phyloP scores from a whole-genome alignment of 768 basidiomycete genomes.

The Termitomyces sp. region DNA sequence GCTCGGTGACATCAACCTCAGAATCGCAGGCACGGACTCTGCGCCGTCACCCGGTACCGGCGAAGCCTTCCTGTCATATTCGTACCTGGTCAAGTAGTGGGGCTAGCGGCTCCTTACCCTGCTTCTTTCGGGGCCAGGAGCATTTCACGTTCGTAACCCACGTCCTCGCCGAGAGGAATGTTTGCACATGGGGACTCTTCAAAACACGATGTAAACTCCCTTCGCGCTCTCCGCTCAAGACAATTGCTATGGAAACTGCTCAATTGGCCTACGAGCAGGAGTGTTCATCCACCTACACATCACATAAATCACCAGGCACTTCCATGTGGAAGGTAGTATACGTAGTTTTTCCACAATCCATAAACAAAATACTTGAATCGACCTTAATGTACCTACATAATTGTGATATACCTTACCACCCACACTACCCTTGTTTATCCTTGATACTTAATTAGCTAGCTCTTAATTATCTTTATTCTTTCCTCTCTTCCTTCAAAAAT shows the following conservation, averaged over 20 bases:
- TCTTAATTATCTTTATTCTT: background rate
- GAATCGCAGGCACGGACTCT: background rate
- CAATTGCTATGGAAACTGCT: background rate
- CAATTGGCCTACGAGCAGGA: background rate
- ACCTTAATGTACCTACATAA: background rate
- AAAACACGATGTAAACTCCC: background rate
- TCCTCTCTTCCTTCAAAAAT: background rate
- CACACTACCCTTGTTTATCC: background rate
- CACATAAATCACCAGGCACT: background rate
- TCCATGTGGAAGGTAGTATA: background rate
- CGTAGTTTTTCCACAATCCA: background rate
- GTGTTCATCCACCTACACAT: background rate
- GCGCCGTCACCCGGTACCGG: background rate
- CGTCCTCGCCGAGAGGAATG: background rate
- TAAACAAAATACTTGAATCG: background rate
- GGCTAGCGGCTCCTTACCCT: background rate
- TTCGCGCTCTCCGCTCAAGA: background rate
- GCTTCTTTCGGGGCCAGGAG: background rate
- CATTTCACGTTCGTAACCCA: background rate
- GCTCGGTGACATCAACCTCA: background rate
- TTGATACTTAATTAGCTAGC: background rate
- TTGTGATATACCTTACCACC: background rate
- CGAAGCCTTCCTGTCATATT: conserved; percentile 5
- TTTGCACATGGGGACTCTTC: background rate
- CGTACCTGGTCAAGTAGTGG: conserved; percentile 5